Percentiles rank a stretch among this genome's conserved stretches.
phyloP scores from a whole-genome alignment of 345 rosid genomes.

The Euclidium syriacum region DNA sequence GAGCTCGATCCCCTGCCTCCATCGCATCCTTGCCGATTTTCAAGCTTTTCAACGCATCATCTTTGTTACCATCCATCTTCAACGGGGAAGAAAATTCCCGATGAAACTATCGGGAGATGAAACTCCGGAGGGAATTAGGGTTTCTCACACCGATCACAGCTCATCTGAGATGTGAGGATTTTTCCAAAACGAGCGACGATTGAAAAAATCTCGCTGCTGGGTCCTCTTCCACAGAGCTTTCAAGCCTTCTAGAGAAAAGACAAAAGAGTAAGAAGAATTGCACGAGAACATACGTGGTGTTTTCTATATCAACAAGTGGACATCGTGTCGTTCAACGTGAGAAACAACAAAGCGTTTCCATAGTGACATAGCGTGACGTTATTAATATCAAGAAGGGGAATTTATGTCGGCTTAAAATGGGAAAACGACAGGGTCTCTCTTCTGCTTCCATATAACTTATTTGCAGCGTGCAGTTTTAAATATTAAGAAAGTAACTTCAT shows the following conservation, averaged over 20 bases:
- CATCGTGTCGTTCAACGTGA: background rate
- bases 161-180: constrained; percentile 19
- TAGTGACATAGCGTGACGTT: no score
- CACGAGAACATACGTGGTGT: background rate
- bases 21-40: constrained; percentile 80
- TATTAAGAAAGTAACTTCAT: background rate
- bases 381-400: background rate
- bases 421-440: no score
- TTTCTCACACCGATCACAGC: background rate
- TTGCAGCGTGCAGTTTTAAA: background rate
- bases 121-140: background rate
- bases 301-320: background rate
- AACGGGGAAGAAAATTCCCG: background rate
- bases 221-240: background rate
- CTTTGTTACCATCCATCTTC: constrained; percentile 90
- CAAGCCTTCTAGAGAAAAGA: background rate
- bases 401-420: background rate
- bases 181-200: background rate
- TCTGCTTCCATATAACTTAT: no score
- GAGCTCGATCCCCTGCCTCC: constrained; percentile 68
- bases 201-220: constrained; percentile 13
- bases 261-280: background rate
- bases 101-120: background rate
- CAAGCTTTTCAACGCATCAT: constrained; percentile 81
- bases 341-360: background rate